These are phyloP conservation scores for Paramecium sonneborni DNA, from an alignment of 73 alveolate genomes.

Conservation along the genomic window DNA sequence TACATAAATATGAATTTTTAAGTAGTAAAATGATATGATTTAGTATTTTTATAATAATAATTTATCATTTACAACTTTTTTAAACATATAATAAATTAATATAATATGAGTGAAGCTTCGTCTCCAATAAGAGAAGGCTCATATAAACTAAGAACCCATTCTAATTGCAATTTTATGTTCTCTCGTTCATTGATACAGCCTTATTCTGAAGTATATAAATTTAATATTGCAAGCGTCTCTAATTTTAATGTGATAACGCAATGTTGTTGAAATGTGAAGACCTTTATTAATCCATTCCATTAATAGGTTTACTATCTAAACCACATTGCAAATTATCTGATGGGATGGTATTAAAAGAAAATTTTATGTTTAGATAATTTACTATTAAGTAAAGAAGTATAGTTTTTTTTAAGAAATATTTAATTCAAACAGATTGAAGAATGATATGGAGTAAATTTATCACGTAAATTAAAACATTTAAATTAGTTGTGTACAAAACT, in stretches of 20 bases:
- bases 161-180: neutral
- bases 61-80: neutral
- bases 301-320: neutral
- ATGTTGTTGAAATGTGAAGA: neutral
- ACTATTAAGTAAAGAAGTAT: neutral
- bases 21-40: neutral
- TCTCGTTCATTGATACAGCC: neutral
- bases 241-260: neutral
- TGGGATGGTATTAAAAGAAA: neutral
- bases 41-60: neutral
- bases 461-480: neutral
- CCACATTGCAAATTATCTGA: neutral
- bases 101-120: neutral
- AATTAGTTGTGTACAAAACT: neutral
- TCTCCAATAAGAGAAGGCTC: neutral
- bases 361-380: neutral
- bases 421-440: neutral
- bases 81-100: neutral
- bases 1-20: neutral
- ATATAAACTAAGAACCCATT: slow-evolving; percentile 30
- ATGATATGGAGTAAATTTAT: slow-evolving; percentile 10
- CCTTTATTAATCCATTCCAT: neutral
- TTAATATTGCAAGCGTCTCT: neutral
- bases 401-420: neutral
- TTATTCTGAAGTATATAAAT: neutral